These are phyloP conservation scores for Punctularia strigosozonata DNA, from an alignment of 768 basidiomycete species.

Conservation along the genomic window DNA sequence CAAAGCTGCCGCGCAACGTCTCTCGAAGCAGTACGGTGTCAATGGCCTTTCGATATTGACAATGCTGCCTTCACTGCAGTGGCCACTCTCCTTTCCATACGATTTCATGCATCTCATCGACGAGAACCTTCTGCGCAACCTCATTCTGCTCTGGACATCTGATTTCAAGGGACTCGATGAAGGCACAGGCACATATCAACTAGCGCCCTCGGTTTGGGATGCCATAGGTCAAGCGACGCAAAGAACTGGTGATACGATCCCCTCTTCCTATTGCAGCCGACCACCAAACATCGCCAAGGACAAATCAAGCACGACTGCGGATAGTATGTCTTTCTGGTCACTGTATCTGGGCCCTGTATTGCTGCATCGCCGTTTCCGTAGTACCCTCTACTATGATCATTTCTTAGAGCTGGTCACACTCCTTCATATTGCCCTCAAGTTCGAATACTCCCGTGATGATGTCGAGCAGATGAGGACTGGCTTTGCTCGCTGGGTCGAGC, in stretches of 20 bases:
- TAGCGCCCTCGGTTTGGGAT: constrained; percentile 25
- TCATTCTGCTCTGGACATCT: constrained; percentile 29
- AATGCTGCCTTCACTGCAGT: constrained; percentile 19
- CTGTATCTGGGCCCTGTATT: constrained; percentile 26
- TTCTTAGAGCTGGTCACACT: constrained; percentile 27
- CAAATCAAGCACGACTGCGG: constrained; percentile 19
- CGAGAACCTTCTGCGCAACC: constrained; percentile 30
- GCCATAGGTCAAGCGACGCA: constrained; percentile 23
- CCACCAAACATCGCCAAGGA: constrained; percentile 22
- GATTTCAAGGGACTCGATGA: constrained; percentile 27
- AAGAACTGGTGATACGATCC: constrained; percentile 23
- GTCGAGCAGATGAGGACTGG: constrained; percentile 16
- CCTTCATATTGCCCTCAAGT: constrained; percentile 24
- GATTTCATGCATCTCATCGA: constrained; percentile 40
- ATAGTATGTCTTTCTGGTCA: constrained; percentile 28
- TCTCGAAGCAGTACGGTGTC: constrained; percentile 20
- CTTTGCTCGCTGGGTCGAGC: constrained; percentile 23
- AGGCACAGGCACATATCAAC: constrained; percentile 16
- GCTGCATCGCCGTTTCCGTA: constrained; percentile 19
- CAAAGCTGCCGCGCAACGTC: constrained; percentile 10
- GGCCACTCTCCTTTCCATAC: constrained; percentile 29
- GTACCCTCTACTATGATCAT: constrained; percentile 26
- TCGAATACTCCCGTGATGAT: constrained; percentile 18
- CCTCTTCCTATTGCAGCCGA: constrained; percentile 23
- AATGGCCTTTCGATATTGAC: constrained; percentile 21